phyloP scores from a whole-genome alignment of 2,329 filamentous ascomycete genomes.

The Fonsecaea nubica region DNA sequence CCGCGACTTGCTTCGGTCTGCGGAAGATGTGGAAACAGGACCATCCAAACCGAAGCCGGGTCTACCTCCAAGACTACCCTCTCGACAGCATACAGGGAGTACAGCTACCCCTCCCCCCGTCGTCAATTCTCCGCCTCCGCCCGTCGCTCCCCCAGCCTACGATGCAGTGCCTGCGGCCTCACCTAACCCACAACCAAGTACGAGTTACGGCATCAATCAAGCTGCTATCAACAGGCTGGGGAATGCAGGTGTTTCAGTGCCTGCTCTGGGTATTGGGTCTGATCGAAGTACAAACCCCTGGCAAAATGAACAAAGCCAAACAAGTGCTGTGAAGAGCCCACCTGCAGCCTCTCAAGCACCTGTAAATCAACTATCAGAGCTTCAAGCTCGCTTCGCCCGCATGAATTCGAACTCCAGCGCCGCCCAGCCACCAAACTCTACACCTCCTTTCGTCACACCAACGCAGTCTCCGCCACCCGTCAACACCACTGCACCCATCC shows the following conservation, averaged over 20 bases:
- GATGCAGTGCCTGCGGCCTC: conserved; percentile 32
- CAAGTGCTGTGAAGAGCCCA: conserved; percentile 43
- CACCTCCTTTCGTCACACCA: conserved; percentile 27
- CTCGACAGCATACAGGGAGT: conserved; percentile 63
- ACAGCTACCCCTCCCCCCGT: conserved; percentile 52
- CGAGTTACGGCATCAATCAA: conserved; percentile 58
- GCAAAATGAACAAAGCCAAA: conserved; percentile 43
- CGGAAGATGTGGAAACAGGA: conserved; percentile 39
- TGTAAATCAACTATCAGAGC: conserved; percentile 63
- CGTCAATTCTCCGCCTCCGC: conserved; percentile 40
- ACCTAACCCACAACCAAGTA: conserved; percentile 42
- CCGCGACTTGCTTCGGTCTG: conserved; percentile 47
- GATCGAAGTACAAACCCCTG: conserved; percentile 35
- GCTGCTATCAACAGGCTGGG: conserved; percentile 71
- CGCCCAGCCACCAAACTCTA: conserved; percentile 31
- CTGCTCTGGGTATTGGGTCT: conserved; percentile 73
- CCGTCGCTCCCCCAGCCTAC: conserved; percentile 34
- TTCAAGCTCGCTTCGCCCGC: conserved; percentile 71
- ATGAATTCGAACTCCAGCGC: conserved; percentile 51
- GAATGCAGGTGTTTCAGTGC: conserved; percentile 77
- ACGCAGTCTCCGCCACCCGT: conserved; percentile 21
- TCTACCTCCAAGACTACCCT: conserved; percentile 73
- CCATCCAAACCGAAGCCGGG: conserved; percentile 57
- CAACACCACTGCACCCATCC: background rate
- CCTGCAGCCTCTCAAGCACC: conserved; percentile 33